Conservation (phyloP, 495 filamentous ascomycete genomes). For the Penicillium macrosclerotiorum region DNA sequence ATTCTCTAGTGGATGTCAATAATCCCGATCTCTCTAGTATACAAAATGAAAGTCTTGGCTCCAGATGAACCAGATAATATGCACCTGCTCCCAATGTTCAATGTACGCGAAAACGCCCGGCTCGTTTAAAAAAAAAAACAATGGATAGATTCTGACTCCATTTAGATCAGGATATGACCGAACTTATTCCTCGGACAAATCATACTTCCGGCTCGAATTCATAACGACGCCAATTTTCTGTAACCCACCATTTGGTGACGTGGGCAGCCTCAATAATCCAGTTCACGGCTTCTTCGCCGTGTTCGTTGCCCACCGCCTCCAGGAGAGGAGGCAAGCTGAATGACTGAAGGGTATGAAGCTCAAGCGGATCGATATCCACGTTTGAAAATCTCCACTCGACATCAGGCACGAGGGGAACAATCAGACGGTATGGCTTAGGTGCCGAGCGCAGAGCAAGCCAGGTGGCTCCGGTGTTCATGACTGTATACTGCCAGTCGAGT, state of each 20-base stretch:
- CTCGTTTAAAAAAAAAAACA: background rate
- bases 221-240: constrained; percentile 35
- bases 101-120: background rate
- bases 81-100: background rate
- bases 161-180: background rate
- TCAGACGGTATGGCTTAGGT: constrained; percentile 31
- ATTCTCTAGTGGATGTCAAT: background rate
- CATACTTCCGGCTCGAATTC: constrained; percentile 23
- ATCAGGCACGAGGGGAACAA: constrained; percentile 37
- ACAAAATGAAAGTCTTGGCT: background rate
- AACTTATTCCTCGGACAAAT: background rate
- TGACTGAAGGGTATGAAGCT: constrained; percentile 25
- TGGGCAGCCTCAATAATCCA: constrained; percentile 41
- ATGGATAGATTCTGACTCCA: background rate
- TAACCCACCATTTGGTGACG: constrained; percentile 36
- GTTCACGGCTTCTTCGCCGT: constrained; percentile 32
- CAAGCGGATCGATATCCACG: constrained; percentile 33
- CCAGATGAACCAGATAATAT: background rate
- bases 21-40: background rate
- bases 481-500: constrained; percentile 41
- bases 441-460: constrained; percentile 31
- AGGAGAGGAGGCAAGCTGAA: constrained; percentile 25
- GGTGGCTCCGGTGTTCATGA: constrained; percentile 41
- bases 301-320: constrained; percentile 18
- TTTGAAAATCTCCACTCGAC: constrained; percentile 38